phyloP scores from a whole-genome alignment of 305 asterid genomes.

The Rubia tinctorum region DNA sequence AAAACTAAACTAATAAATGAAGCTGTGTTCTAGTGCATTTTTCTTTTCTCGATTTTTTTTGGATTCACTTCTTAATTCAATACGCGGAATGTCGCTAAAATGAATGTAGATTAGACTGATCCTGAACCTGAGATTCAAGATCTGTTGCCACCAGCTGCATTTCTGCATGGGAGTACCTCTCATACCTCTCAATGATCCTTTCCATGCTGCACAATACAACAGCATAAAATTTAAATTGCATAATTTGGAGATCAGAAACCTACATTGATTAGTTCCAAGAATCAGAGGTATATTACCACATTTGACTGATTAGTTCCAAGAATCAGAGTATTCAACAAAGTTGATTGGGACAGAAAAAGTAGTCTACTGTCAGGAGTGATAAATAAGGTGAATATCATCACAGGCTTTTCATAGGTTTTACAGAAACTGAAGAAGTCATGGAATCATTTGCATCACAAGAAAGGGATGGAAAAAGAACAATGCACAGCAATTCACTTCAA shows the following conservation, averaged over 20 bases:
- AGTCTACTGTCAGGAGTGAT: neutral
- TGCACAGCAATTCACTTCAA: too few relatives aligned
- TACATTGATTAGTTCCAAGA: too few relatives aligned
- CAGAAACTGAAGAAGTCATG: neutral
- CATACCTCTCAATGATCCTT: constrained; percentile 74
- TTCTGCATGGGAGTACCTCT: constrained; percentile 59
- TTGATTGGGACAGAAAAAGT: neutral
- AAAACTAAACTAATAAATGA: neutral
- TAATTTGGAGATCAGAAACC: neutral
- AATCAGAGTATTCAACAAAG: neutral
- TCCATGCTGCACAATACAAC: constrained; percentile 58
- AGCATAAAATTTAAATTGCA: neutral
- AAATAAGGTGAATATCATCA: neutral
- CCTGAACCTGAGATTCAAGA: constrained; percentile 45
- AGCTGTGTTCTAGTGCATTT: too few relatives aligned
- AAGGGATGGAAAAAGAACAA: too few relatives aligned
- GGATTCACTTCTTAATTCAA: neutral
- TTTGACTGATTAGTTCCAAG: too few relatives aligned
- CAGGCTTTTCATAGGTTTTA: neutral
- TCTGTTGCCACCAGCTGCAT: constrained; percentile 41
- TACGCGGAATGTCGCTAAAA: neutral
- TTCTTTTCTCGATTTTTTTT: neutral
- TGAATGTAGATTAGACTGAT: neutral
- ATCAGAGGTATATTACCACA: too few relatives aligned
- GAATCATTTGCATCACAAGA: neutral